Evolutionary conservation across 768 basidiomycete genomes (phyloP).

Genomic region (Neoboletus subvelutipes): DNA sequence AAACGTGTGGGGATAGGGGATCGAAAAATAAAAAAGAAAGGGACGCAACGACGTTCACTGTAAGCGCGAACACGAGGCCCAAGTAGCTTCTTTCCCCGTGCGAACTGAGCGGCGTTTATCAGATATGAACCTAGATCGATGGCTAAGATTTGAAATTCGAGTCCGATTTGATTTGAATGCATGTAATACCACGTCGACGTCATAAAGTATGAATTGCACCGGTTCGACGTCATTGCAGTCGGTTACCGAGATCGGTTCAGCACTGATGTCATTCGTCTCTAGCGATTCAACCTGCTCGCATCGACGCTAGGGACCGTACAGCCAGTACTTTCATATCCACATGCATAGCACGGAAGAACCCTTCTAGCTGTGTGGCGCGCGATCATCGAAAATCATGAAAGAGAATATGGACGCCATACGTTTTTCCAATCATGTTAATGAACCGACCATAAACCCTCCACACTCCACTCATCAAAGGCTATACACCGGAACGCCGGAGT

Average conservation of each 20-base stretch:
- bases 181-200: neutral
- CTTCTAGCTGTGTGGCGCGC: neutral
- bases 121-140: neutral
- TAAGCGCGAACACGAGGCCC: neutral
- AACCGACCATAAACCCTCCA: neutral
- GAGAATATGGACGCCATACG: neutral
- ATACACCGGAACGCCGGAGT: conserved; percentile 2
- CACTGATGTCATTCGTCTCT: conserved; percentile 7
- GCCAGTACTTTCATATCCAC: neutral
- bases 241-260: neutral
- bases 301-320: neutral
- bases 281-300: neutral
- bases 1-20: neutral
- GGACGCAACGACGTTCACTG: neutral
- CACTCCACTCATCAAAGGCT: neutral
- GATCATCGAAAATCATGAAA: conserved; percentile 13
- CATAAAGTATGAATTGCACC: neutral
- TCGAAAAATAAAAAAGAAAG: neutral
- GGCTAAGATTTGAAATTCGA: neutral
- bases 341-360: neutral
- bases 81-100: neutral
- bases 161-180: neutral
- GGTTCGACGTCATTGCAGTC: neutral
- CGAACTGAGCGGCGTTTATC: conserved; percentile 8
- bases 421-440: neutral